Percentiles rank a stretch among this genome's conserved stretches.
These are phyloP conservation scores for cucumber (Cucumis sativus) DNA, from an alignment of 306 rosid genomes.

Conservation along the genomic window DNA sequence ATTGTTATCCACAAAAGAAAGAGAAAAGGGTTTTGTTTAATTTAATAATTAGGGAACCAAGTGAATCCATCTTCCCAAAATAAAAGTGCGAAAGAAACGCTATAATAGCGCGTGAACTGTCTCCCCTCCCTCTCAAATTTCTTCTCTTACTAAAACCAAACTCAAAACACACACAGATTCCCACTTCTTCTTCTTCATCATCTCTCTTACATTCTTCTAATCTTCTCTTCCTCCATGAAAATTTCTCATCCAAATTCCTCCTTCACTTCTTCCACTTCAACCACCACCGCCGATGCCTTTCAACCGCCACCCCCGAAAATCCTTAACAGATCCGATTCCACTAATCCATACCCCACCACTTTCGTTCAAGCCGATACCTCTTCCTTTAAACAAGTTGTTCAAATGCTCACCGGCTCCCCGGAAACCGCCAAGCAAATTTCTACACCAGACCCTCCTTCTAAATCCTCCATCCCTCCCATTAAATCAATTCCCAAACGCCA, in stretches of 20 bases:
- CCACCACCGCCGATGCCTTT: slow-evolving; percentile 8
- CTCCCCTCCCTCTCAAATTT: slow-evolving; percentile 16
- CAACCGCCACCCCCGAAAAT: slow-evolving; percentile 27
- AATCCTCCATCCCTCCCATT: slow-evolving; percentile 53
- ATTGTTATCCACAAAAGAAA: too few species aligned
- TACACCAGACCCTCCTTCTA: slow-evolving; percentile 7
- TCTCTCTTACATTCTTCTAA: not conserved
- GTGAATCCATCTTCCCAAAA: not conserved
- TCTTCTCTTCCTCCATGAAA: slow-evolving; percentile 34
- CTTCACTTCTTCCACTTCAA: slow-evolving; percentile 21
- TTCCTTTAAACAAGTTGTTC: slow-evolving; percentile 91
- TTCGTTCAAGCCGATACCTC: slow-evolving; percentile 84
- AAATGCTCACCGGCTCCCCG: slow-evolving; percentile 94
- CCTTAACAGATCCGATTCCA: slow-evolving; percentile 73
- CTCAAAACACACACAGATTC: slow-evolving; percentile 17
- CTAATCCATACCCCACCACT: slow-evolving; percentile 84
- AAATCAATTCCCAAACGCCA: slow-evolving; percentile 50
- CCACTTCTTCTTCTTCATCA: not conserved
- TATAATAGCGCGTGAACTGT: slow-evolving; percentile 20
- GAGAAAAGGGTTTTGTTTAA: not conserved
- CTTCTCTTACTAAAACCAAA: slow-evolving; percentile 17
- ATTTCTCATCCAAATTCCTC: slow-evolving; percentile 28
- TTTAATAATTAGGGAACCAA: not conserved
- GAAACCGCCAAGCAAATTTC: slow-evolving; percentile 54
- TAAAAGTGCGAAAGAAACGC: not conserved